Percentiles rank a stretch among this genome's conserved stretches.
Evolutionary conservation across 2,329 filamentous ascomycete genomes (phyloP).

Genomic region (Botrytis aclada): DNA sequence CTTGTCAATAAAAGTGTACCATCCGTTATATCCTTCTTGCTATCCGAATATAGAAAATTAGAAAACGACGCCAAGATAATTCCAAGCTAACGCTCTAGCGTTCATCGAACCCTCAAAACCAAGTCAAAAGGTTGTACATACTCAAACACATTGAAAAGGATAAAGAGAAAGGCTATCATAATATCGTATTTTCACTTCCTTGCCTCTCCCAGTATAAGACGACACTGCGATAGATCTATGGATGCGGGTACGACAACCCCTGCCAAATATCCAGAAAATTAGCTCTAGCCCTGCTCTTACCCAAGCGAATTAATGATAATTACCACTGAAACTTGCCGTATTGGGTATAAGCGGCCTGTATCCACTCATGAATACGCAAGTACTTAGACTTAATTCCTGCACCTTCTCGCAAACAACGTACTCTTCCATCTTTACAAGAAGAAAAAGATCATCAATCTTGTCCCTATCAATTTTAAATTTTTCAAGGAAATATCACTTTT

Average conservation of each 20-base stretch:
- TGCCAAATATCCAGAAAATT: background rate
- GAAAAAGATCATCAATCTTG: background rate
- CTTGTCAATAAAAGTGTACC: background rate
- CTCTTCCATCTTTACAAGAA: background rate
- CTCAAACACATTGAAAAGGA: background rate
- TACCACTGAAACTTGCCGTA: background rate
- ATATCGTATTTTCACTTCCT: background rate
- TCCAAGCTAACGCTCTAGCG: background rate
- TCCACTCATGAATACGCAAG: background rate
- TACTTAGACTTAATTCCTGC: background rate
- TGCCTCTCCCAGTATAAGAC: background rate
- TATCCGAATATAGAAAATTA: rapidly evolving
- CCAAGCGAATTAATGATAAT: background rate
- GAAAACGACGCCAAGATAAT: background rate
- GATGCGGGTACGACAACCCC: background rate
- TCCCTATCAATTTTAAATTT: too few species aligned
- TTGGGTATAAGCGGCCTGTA: background rate
- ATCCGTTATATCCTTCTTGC: background rate
- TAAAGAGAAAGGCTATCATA: background rate
- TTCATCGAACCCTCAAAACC: background rate
- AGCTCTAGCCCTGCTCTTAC: background rate
- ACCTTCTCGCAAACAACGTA: background rate
- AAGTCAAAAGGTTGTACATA: background rate
- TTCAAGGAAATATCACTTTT: too few species aligned
- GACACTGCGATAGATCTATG: background rate